phyloP scores from a whole-genome alignment of 768 basidiomycete genomes.

The Rubroboletus satanas region DNA sequence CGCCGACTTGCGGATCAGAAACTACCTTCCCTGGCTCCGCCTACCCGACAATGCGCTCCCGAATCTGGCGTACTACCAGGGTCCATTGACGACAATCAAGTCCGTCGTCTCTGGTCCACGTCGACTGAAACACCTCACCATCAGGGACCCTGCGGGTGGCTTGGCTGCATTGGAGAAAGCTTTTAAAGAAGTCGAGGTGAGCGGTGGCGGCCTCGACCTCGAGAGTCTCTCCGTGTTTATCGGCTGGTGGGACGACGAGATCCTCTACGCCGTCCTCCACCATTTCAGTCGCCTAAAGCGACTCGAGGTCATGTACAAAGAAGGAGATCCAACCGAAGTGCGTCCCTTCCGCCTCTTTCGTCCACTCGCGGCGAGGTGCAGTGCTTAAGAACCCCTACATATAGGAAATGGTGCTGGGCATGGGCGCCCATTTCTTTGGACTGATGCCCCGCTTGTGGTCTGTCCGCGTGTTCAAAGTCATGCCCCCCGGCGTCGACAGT shows the following conservation, averaged over 20 bases:
- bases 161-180: constrained; percentile 23
- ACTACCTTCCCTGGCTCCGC: constrained; percentile 26
- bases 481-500: constrained; percentile 14
- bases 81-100: constrained; percentile 27
- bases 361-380: background rate
- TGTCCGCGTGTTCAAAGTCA: constrained; percentile 36
- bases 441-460: constrained; percentile 36
- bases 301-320: constrained; percentile 39
- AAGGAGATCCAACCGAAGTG: constrained; percentile 41
- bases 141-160: constrained; percentile 23
- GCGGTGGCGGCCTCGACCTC: constrained; percentile 18
- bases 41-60: constrained; percentile 20
- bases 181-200: constrained; percentile 25
- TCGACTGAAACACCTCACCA: constrained; percentile 19
- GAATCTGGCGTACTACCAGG: constrained; percentile 19
- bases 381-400: background rate
- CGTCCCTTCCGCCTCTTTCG: constrained; percentile 5
- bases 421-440: constrained; percentile 42
- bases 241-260: constrained; percentile 46
- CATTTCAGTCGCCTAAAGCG: constrained; percentile 36
- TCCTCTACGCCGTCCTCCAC: constrained; percentile 39
- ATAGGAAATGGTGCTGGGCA: constrained; percentile 38
- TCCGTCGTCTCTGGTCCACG: constrained; percentile 21
- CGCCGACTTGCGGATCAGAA: constrained; percentile 21
- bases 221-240: constrained; percentile 34